Evolutionary conservation across 2,329 filamentous ascomycete genomes (phyloP).

Genomic region (Incumbomyces delicatus): DNA sequence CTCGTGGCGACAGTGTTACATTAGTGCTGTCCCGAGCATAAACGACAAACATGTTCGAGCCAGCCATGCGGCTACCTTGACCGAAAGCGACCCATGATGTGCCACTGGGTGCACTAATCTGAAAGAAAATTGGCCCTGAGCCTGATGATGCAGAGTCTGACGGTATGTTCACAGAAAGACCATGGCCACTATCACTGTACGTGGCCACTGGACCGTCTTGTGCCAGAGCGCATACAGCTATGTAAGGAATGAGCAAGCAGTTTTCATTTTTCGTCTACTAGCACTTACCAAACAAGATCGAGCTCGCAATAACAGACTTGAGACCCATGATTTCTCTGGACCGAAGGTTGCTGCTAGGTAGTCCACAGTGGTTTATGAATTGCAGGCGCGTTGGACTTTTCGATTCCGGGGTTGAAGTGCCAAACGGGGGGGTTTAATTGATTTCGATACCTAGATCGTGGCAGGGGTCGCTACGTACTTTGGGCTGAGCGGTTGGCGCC

Average conservation of each 20-base stretch:
- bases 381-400: too few species aligned
- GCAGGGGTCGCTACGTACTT: too few species aligned
- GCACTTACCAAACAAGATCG: slow-evolving; percentile 4
- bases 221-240: slow-evolving; percentile 15
- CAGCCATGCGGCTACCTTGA: slow-evolving; percentile 45
- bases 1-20: slow-evolving; percentile 48
- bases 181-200: slow-evolving; percentile 9
- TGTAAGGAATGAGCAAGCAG: background rate
- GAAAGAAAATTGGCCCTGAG: slow-evolving; percentile 48
- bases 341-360: background rate
- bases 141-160: slow-evolving; percentile 40
- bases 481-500: too few species aligned
- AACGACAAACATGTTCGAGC: slow-evolving; percentile 50
- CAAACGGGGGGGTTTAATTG: too few species aligned
- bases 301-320: background rate
- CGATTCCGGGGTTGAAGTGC: too few species aligned
- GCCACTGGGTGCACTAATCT: slow-evolving; percentile 43
- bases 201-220: slow-evolving; percentile 12
- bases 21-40: slow-evolving; percentile 47
- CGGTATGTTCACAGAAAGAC: slow-evolving; percentile 44
- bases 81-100: slow-evolving; percentile 48
- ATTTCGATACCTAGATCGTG: too few species aligned
- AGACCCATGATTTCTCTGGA: slow-evolving; percentile 2
- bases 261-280: too few species aligned
- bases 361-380: background rate